Evolutionary conservation across 2,329 filamentous ascomycete genomes (phyloP).

Genomic region (Thermoascus crustaceus): DNA sequence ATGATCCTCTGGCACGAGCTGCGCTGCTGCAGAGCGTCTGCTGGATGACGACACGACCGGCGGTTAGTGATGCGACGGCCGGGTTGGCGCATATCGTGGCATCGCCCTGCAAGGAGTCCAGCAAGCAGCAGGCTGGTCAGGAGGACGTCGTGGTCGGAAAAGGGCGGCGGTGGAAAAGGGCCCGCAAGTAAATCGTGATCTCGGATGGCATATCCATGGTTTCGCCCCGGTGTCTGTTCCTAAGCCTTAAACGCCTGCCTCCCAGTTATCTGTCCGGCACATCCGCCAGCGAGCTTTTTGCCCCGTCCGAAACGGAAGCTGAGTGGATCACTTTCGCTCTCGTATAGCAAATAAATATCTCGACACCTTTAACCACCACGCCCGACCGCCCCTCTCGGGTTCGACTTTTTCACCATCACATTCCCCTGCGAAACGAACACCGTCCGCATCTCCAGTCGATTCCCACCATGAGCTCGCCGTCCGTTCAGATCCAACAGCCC

Average conservation of each 20-base stretch:
- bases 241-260: slow-evolving; percentile 1
- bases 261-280: background rate
- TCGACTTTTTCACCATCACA: background rate
- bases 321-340: too few relatives aligned
- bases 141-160: slow-evolving; percentile 1
- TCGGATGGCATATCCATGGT: slow-evolving; percentile 3
- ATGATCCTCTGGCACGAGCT: background rate
- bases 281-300: slow-evolving; percentile 1
- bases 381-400: background rate
- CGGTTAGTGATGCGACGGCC: background rate
- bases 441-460: background rate
- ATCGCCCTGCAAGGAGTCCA: slow-evolving; percentile 1
- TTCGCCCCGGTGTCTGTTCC: background rate
- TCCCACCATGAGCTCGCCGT: slow-evolving; percentile 30
- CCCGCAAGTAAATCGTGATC: slow-evolving; percentile 1
- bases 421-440: background rate
- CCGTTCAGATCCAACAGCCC: slow-evolving; percentile 25
- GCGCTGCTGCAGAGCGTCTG: background rate
- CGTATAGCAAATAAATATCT: too few relatives aligned
- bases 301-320: background rate
- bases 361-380: too few relatives aligned
- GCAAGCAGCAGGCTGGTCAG: slow-evolving; percentile 1
- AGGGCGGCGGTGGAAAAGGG: background rate
- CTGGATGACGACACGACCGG: slow-evolving; percentile 3
- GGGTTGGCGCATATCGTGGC: background rate